Evolutionary conservation across 352 stramenopile genomes (phyloP), one percentile per base, ranked within the genome.

Genomic region (Globisporangium megalacanthum): DNA sequence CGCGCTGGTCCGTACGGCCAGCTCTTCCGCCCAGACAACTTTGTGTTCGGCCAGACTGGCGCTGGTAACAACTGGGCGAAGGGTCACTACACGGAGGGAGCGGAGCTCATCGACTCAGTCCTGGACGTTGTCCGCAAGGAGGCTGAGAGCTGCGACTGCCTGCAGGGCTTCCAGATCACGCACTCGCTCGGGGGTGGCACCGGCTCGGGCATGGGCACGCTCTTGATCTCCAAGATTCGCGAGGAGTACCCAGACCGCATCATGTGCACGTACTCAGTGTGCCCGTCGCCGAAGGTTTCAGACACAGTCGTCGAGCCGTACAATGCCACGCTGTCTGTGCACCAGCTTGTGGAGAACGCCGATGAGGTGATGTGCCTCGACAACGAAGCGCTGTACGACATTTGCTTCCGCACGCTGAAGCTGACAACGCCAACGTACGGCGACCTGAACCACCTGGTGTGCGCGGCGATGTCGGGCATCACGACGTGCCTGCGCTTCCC

Each of bases 351-450:
- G 35, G 97, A 99, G 79, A 99, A 99, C 81, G 96, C 97, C 56
- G 97, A 99, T 83, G 96, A 99, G 72, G 98, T 97, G 74, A 99
- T 99, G 84, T 98, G 96, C 61, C 83, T 99, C 60, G 97, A 99
- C 72, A 99, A 99, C 79, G 97, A 99, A 79, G 97, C 97, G 45
- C 86, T 99, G 45, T 99, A 99, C 81, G 97, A 99, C 72, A 99
- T 99, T 84, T 99, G 97, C 86, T 99, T 99, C 91, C 96, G 97
- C 61, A 99, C 97, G 53, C 81, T 99, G 50, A 99, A 99, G 80
- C 86, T 99, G 55, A 96, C 95, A 58, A 99, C 97, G 42, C 97
- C 97, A 31, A 99, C 94, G 20, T 99, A 99, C 82, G 89, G 92
- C 66, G 96, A 99, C 68, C 73, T 99, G 49, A 99, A 99, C 87